A percentile compares a stretch with the other conserved stretches of the same genome.
Conservation (phyloP, 2,329 filamentous ascomycete species). For the Aspergillus pseudoviridinutans region DNA sequence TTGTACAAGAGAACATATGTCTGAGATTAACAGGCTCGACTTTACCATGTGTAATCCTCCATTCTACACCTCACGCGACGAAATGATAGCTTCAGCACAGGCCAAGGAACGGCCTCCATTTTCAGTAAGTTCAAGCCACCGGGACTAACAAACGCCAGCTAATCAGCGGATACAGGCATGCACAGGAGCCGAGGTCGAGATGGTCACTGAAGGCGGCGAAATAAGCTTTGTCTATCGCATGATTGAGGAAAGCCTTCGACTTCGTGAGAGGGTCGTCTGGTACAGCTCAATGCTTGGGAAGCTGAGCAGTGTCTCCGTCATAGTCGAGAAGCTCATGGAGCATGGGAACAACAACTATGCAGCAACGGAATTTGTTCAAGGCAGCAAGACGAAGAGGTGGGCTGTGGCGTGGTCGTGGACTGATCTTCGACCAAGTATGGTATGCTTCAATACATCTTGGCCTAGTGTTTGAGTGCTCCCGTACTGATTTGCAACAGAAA, state of each 20-base stretch:
- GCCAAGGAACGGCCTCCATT: slow-evolving; percentile 65
- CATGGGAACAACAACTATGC: slow-evolving; percentile 71
- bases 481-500: slow-evolving; percentile 15
- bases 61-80: slow-evolving; percentile 74
- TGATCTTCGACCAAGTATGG: slow-evolving; percentile 59
- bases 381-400: slow-evolving; percentile 77
- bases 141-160: not conserved
- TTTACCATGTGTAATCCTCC: slow-evolving; percentile 95
- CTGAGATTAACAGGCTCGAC: slow-evolving; percentile 51
- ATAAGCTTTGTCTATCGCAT: slow-evolving; percentile 69
- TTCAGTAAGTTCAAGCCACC: slow-evolving; percentile 52
- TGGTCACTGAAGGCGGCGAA: slow-evolving; percentile 80
- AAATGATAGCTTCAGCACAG: slow-evolving; percentile 62
- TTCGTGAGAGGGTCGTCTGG: slow-evolving; percentile 68
- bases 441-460: slow-evolving; percentile 19
- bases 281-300: slow-evolving; percentile 92
- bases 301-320: slow-evolving; percentile 60
- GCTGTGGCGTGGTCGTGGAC: slow-evolving; percentile 83
- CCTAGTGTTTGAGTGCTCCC: not conserved
- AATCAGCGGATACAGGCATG: slow-evolving; percentile 40
- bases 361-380: slow-evolving; percentile 74
- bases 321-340: slow-evolving; percentile 57
- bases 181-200: slow-evolving; percentile 76
- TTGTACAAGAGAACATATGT: slow-evolving; percentile 3
- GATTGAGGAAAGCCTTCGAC: slow-evolving; percentile 61